A percentile compares a stretch with the other conserved stretches of the same genome.
Conservation (phyloP, 331 rosid genomes). For the Malus hybrid region DNA sequence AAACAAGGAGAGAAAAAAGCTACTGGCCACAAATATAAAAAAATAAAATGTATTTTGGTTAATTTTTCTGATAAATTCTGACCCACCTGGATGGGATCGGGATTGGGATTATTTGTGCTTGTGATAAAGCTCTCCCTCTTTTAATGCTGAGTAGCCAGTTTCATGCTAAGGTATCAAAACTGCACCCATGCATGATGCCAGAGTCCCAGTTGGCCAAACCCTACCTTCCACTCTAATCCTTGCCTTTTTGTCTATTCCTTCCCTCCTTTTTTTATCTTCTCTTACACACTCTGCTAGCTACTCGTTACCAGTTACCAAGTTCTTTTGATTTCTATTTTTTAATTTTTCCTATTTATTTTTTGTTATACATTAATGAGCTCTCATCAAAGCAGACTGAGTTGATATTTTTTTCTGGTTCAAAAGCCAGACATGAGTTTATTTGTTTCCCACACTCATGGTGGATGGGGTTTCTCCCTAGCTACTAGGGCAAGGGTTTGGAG, state of each 20-base stretch:
- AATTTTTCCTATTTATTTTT: neutral
- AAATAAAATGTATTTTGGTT: neutral
- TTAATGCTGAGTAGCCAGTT: slow-evolving; percentile 15
- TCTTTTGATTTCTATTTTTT: neutral
- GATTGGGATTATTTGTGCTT: neutral
- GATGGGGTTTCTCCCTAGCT: neutral
- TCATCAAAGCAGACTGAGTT: neutral
- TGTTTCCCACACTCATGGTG: neutral
- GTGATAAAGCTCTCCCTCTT: slow-evolving; percentile 13
- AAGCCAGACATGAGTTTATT: neutral
- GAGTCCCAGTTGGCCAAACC: neutral
- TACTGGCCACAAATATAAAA: neutral
- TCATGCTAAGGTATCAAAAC: slow-evolving; percentile 21
- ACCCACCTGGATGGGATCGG: slow-evolving; percentile 24
- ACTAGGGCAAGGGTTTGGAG: neutral
- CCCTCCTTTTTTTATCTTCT: neutral
- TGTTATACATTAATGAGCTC: neutral
- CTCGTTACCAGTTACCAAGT: neutral
- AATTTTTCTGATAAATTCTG: slow-evolving; percentile 8
- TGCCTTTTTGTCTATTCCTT: slow-evolving; percentile 17
- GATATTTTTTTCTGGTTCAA: neutral
- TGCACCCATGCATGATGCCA: neutral
- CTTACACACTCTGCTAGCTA: neutral
- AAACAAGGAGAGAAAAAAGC: neutral
- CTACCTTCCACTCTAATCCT: slow-evolving; percentile 4